A percentile compares a stretch with the other conserved stretches of the same genome.
Evolutionary conservation across 306 rosid species (phyloP).

Genomic region (Urtica urens): DNA sequence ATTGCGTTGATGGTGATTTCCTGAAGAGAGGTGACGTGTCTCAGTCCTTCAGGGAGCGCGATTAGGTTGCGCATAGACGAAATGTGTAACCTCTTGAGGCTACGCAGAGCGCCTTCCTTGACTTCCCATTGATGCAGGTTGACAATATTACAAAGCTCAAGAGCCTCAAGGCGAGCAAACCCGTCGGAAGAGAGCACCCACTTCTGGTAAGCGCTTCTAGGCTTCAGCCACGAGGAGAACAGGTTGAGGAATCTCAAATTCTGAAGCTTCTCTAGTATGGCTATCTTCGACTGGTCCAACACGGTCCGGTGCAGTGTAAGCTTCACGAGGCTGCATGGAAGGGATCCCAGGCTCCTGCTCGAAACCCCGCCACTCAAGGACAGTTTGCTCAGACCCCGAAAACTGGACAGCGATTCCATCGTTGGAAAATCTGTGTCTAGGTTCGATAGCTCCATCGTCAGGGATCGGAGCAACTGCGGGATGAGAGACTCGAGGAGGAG

Average conservation of each 20-base stretch:
- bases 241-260: slow-evolving; percentile 23
- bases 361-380: slow-evolving; percentile 21
- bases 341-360: not conserved
- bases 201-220: slow-evolving; percentile 17
- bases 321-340: slow-evolving; percentile 22
- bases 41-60: slow-evolving; percentile 39
- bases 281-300: slow-evolving; percentile 31
- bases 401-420: not conserved
- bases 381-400: slow-evolving; percentile 18
- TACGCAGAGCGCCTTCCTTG: slow-evolving; percentile 27
- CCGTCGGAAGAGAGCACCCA: slow-evolving; percentile 28
- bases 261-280: slow-evolving; percentile 27
- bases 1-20: slow-evolving; percentile 31
- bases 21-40: slow-evolving; percentile 14
- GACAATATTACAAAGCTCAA: slow-evolving; percentile 13
- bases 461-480: no score
- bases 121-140: slow-evolving; percentile 36
- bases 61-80: slow-evolving; percentile 13
- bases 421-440: no score
- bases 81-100: slow-evolving; percentile 20
- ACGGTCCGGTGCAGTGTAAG: slow-evolving; percentile 21
- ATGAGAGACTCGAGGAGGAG: no score
- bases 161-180: slow-evolving; percentile 34
- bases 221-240: slow-evolving; percentile 15
- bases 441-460: no score